These are phyloP conservation scores for Clathrus columnatus DNA, from an alignment of 768 basidiomycete genomes.

Conservation along the genomic window DNA sequence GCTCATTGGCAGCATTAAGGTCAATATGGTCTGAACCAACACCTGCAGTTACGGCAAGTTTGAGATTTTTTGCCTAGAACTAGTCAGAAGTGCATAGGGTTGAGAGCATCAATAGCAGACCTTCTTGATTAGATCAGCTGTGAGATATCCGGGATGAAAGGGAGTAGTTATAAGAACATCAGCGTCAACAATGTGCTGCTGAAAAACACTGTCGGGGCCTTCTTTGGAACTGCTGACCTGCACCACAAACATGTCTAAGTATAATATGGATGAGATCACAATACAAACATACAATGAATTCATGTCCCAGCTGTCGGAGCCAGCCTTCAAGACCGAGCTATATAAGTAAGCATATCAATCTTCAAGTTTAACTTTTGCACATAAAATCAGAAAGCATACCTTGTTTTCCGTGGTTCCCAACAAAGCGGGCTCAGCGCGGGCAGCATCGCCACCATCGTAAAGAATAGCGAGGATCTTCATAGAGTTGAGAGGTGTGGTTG, in stretches of 20 bases:
- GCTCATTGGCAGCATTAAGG: constrained; percentile 77
- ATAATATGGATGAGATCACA: background rate
- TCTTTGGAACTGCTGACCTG: constrained; percentile 79
- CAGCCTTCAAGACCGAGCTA: constrained; percentile 68
- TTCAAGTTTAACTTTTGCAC: no score
- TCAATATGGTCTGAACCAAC: constrained; percentile 90
- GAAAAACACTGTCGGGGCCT: constrained; percentile 70
- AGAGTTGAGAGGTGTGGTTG: background rate
- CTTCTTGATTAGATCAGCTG: constrained; percentile 61
- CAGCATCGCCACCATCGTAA: constrained; percentile 60
- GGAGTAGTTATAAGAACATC: constrained; percentile 78
- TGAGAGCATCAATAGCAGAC: constrained; percentile 23
- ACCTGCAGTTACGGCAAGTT: constrained; percentile 83
- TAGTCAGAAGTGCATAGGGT: constrained; percentile 1
- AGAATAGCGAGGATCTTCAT: constrained; percentile 63
- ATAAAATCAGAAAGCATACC: constrained; percentile 27
- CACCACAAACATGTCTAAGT: background rate
- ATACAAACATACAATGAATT: constrained; percentile 46
- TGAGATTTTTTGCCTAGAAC: constrained; percentile 74
- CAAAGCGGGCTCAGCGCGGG: constrained; percentile 61
- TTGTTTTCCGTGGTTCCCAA: constrained; percentile 77
- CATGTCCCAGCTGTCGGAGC: constrained; percentile 65
- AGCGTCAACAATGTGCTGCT: constrained; percentile 73
- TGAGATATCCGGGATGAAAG: constrained; percentile 82
- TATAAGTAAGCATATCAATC: constrained; percentile 3